These are phyloP conservation scores for Laburnicola sp. DNA, from an alignment of 2,329 filamentous ascomycete species.

Conservation along the genomic window DNA sequence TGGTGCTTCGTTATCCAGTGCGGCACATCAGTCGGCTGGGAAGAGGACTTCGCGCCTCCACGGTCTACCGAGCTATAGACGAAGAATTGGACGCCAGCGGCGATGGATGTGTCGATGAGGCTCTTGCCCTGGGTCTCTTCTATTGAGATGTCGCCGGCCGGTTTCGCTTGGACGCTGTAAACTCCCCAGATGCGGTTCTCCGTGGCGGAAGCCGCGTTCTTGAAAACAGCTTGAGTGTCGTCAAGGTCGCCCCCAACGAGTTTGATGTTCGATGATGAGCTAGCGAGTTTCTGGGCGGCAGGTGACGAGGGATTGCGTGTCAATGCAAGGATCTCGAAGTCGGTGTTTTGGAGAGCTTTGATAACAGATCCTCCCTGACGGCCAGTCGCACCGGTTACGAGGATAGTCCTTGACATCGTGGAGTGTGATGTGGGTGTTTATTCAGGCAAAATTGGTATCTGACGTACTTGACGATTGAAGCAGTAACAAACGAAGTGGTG, in stretches of 20 bases:
- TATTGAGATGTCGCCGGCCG: conserved; percentile 21
- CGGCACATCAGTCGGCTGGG: conserved; percentile 57
- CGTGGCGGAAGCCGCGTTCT: conserved; percentile 44
- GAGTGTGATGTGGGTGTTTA: no score
- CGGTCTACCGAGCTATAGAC: conserved; percentile 43
- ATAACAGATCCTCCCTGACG: conserved; percentile 51
- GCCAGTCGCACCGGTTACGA: conserved; percentile 51
- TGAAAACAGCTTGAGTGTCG: conserved; percentile 55
- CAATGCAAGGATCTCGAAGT: conserved; percentile 59
- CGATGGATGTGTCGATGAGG: conserved; percentile 35
- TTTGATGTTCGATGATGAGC: conserved; percentile 53
- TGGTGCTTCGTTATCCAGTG: conserved; percentile 63
- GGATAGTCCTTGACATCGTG: conserved; percentile 41
- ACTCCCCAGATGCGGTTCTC: conserved; percentile 36
- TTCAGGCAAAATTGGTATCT: no score
- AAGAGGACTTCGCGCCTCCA: conserved; percentile 46
- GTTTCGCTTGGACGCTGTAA: conserved; percentile 44
- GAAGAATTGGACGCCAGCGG: conserved; percentile 35
- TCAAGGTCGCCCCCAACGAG: conserved; percentile 60
- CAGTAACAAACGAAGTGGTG: no score
- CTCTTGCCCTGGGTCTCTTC: conserved; percentile 41
- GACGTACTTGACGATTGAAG: no score
- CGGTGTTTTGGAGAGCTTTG: conserved; percentile 40
- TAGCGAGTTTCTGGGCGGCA: conserved; percentile 53
- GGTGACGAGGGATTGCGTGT: conserved; percentile 56